Conservation (phyloP, 2,329 filamentous ascomycete genomes). For the Paramyrothecium sp. region DNA sequence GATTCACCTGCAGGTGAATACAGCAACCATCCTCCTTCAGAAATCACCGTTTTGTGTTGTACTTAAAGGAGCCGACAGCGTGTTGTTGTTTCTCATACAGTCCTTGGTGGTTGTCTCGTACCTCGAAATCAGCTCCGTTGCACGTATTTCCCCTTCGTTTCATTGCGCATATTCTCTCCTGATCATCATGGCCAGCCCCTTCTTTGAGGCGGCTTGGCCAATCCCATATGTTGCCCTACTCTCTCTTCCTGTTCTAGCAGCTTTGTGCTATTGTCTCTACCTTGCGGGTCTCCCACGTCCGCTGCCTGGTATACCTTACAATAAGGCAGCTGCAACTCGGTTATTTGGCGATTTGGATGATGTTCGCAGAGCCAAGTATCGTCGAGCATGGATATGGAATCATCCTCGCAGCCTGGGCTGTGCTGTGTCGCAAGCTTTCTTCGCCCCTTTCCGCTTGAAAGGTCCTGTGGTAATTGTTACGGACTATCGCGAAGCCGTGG, state of each 20-base stretch:
- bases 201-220: too few relatives aligned
- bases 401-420: slow-evolving; percentile 21
- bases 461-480: slow-evolving; percentile 27
- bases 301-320: slow-evolving; percentile 24
- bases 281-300: slow-evolving; percentile 12
- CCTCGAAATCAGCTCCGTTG: too few relatives aligned
- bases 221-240: neutral
- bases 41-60: neutral
- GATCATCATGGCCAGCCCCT: too few relatives aligned
- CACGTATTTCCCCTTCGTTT: too few relatives aligned
- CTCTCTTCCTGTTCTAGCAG: neutral
- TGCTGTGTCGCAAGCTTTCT: slow-evolving; percentile 31
- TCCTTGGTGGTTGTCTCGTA: too few relatives aligned
- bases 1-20: neutral
- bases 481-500: slow-evolving; percentile 28
- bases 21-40: neutral
- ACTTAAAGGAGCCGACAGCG: neutral
- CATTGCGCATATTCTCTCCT: too few relatives aligned
- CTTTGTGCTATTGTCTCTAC: neutral
- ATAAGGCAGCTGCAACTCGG: slow-evolving; percentile 11
- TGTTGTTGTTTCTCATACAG: neutral
- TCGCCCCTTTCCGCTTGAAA: slow-evolving; percentile 23
- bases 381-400: slow-evolving; percentile 22
- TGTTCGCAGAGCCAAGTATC: slow-evolving; percentile 13
- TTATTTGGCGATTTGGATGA: slow-evolving; percentile 20